A percentile compares a stretch with the other conserved stretches of the same genome.
Evolutionary conservation across 345 rosid genomes (phyloP).

Genomic region (Viola odorata): DNA sequence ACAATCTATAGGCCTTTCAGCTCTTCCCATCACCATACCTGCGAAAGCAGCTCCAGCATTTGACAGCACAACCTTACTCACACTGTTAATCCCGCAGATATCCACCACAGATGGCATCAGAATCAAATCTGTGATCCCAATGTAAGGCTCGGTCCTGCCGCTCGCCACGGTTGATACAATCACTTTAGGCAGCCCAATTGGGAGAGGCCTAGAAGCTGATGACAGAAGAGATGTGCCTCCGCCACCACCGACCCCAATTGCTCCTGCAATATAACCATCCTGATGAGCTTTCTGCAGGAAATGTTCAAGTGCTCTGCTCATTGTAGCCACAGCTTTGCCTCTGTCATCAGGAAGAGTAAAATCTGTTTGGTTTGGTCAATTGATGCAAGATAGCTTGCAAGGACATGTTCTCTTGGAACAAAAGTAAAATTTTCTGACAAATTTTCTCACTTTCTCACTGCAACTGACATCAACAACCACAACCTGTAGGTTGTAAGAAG

Average conservation of each 20-base stretch:
- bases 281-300: constrained; percentile 40
- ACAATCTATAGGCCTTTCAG: constrained; percentile 21
- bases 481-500: constrained; percentile 45
- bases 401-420: constrained; percentile 49
- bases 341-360: constrained; percentile 53
- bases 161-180: constrained; percentile 89
- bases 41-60: constrained; percentile 88
- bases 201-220: constrained; percentile 59
- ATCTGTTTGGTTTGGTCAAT: too few relatives aligned
- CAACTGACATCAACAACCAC: constrained; percentile 75
- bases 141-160: constrained; percentile 63
- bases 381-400: constrained; percentile 30
- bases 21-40: constrained; percentile 72
- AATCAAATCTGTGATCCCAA: constrained; percentile 75
- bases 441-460: constrained; percentile 27
- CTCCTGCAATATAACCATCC: constrained; percentile 44
- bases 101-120: constrained; percentile 83
- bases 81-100: constrained; percentile 83
- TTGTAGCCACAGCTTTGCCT: constrained; percentile 58
- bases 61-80: constrained; percentile 66
- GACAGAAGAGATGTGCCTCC: constrained; percentile 78
- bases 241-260: constrained; percentile 68
- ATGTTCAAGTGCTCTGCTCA: constrained; percentile 60
- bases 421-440: constrained; percentile 35
- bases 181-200: constrained; percentile 63